A percentile compares a stretch with the other conserved stretches of the same genome.
Conservation (phyloP, 768 basidiomycete genomes). For the Russula brevipes region DNA sequence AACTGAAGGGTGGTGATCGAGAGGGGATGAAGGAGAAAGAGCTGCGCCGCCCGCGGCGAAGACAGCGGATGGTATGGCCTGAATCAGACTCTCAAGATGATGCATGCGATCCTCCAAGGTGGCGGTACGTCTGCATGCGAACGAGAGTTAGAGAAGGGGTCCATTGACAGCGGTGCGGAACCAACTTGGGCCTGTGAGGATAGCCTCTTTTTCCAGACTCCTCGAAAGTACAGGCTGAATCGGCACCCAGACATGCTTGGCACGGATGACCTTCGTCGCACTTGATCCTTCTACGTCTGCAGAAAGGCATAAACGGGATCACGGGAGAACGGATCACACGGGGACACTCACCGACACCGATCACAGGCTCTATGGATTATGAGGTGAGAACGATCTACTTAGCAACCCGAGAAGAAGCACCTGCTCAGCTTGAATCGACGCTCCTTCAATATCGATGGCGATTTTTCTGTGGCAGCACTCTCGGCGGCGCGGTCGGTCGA, state of each 20-base stretch:
- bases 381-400: conserved; percentile 1
- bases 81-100: conserved; percentile 77
- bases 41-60: conserved; percentile 55
- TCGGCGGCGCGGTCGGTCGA: conserved; percentile 6
- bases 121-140: conserved; percentile 56
- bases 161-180: conserved; percentile 9
- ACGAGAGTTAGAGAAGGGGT: neutral
- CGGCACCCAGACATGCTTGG: conserved; percentile 80
- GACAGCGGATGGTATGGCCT: conserved; percentile 77
- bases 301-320: conserved; percentile 13
- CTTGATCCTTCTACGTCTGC: conserved; percentile 75
- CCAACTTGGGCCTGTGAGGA: conserved; percentile 85
- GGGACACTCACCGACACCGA: conserved; percentile 70
- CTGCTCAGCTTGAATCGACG: conserved; percentile 85
- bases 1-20: conserved; percentile 33
- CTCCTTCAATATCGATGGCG: conserved; percentile 53
- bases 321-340: neutral
- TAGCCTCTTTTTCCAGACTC: conserved; percentile 82
- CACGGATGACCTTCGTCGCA: conserved; percentile 89
- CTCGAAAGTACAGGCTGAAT: conserved; percentile 79
- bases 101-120: conserved; percentile 88
- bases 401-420: conserved; percentile 37
- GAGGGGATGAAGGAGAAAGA: conserved; percentile 32
- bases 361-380: conserved; percentile 67
- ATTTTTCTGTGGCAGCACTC: conserved; percentile 3